phyloP scores from a whole-genome alignment of 257 asterid genomes.

The Oldenlandia corymbosa region DNA sequence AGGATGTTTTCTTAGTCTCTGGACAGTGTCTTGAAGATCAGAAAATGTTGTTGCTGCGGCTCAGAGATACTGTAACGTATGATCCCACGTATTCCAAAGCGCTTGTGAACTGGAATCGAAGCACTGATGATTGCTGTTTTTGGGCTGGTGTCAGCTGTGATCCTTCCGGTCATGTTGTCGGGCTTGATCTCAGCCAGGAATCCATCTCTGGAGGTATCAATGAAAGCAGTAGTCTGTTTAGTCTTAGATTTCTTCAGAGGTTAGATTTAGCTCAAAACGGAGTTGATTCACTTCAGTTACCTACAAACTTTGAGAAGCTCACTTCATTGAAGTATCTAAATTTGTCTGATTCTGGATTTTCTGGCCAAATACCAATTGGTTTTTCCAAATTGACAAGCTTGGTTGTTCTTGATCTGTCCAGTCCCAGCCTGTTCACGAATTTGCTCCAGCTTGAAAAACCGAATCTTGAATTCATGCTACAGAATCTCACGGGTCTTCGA shows the following conservation, averaged over 20 bases:
- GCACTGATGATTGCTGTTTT: slow-evolving; percentile 39
- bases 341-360: too few relatives aligned
- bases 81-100: slow-evolving; percentile 48
- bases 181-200: slow-evolving; percentile 43
- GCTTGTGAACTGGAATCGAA: slow-evolving; percentile 38
- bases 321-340: too few relatives aligned
- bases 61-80: slow-evolving; percentile 34
- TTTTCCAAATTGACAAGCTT: too few relatives aligned
- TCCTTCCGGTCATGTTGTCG: slow-evolving; percentile 24
- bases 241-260: slow-evolving; percentile 8
- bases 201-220: slow-evolving; percentile 33
- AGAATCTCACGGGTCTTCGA: slow-evolving; percentile 23
- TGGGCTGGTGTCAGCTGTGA: too few relatives aligned
- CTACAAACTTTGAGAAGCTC: slow-evolving; percentile 3
- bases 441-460: slow-evolving; percentile 19
- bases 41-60: slow-evolving; percentile 30
- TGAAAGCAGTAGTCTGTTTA: slow-evolving; percentile 16
- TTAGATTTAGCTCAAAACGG: slow-evolving; percentile 16
- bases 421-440: too few relatives aligned
- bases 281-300: slow-evolving; percentile 4
- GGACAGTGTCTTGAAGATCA: slow-evolving; percentile 30
- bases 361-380: too few relatives aligned
- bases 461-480: slow-evolving; percentile 17
- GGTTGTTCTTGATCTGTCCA: too few relatives aligned
- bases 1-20: slow-evolving; percentile 12